These are phyloP conservation scores for Teunomyces barrocoloradensis DNA, from an alignment of 805 yeast genomes.

Conservation along the genomic window DNA sequence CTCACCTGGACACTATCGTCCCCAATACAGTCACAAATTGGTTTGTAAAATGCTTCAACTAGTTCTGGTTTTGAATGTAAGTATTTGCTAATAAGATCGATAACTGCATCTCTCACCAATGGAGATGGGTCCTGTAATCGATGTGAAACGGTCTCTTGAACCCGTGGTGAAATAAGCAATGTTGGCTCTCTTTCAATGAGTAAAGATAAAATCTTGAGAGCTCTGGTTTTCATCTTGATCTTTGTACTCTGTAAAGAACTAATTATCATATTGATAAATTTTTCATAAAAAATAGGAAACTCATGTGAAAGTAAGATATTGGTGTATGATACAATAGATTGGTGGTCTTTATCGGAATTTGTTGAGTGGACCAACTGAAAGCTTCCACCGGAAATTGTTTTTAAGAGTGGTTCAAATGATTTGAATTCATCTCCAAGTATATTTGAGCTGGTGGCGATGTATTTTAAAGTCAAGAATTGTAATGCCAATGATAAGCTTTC, in stretches of 20 bases:
- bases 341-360: slow-evolving; percentile 9
- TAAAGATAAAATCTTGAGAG: slow-evolving; percentile 60
- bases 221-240: slow-evolving; percentile 45
- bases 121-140: slow-evolving; percentile 62
- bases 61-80: slow-evolving; percentile 43
- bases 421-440: background rate
- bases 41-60: slow-evolving; percentile 47
- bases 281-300: slow-evolving; percentile 45
- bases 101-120: slow-evolving; percentile 70
- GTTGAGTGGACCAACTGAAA: background rate
- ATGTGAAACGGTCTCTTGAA: slow-evolving; percentile 51
- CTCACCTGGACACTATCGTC: slow-evolving; percentile 69
- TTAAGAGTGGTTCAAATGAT: background rate
- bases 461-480: slow-evolving; percentile 15
- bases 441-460: background rate
- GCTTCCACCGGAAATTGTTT: background rate
- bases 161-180: slow-evolving; percentile 47
- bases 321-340: slow-evolving; percentile 16
- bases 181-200: slow-evolving; percentile 53
- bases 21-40: slow-evolving; percentile 46
- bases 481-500: slow-evolving; percentile 8
- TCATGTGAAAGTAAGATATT: slow-evolving; percentile 26
- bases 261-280: slow-evolving; percentile 50
- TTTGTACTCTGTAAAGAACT: slow-evolving; percentile 27
- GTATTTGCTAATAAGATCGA: slow-evolving; percentile 60